Conservation (phyloP, 192 early-diverging fungal species). For the Spizellomyces sp. region DNA sequence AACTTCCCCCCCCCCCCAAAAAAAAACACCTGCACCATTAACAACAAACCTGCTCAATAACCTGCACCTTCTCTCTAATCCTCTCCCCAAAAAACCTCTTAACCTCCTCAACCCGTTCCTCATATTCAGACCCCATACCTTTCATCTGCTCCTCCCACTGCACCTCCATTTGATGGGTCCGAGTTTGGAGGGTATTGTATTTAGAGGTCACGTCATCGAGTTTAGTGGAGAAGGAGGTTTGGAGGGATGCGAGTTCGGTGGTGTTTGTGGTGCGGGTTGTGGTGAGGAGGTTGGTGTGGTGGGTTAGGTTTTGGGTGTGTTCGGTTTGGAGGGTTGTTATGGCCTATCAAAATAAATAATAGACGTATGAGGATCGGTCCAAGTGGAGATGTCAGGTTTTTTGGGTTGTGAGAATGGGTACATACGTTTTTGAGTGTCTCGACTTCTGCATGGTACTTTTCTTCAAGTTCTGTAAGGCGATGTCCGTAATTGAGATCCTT, state of each 20-base stretch:
- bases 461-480: slow-evolving; percentile 50
- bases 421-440: slow-evolving; percentile 48
- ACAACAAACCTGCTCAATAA: not conserved
- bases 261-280: no score
- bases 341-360: no score
- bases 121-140: slow-evolving; percentile 35
- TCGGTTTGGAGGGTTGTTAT: no score
- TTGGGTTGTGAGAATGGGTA: no score
- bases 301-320: no score
- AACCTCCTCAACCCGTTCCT: slow-evolving; percentile 39
- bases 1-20: no score
- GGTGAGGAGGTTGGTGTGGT: no score
- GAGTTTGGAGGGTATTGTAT: slow-evolving; percentile 33
- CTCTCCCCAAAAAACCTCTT: slow-evolving; percentile 44
- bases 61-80: slow-evolving; percentile 46
- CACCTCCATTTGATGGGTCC: slow-evolving; percentile 33
- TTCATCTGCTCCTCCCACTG: slow-evolving; percentile 52
- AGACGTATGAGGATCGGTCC: no score
- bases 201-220: slow-evolving; percentile 52
- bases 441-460: slow-evolving; percentile 53
- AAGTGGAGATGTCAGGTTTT: no score
- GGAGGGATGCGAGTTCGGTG: slow-evolving; percentile 1
- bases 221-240: slow-evolving; percentile 41
- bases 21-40: not conserved
- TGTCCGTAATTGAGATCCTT: slow-evolving; percentile 52